Conservation (phyloP, 257 asterid genomes). For the Solanum pinnatisectum region DNA sequence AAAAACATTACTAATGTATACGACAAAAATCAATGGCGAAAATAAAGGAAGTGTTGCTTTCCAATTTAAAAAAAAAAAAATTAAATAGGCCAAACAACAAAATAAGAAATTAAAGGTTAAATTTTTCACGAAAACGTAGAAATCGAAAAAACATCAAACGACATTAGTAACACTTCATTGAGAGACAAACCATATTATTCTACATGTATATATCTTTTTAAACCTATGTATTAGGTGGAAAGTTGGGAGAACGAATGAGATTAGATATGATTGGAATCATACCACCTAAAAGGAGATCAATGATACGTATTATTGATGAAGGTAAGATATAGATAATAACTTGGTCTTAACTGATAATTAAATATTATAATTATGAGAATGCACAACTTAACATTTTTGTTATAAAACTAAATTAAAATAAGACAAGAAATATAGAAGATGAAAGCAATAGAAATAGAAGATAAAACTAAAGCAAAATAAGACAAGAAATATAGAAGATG, state of each 20-base stretch:
- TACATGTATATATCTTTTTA: too few species aligned
- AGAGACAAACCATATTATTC: too few species aligned
- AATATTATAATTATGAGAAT: not conserved
- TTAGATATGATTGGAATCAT: not conserved
- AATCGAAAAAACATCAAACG: too few species aligned
- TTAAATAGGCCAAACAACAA: not conserved
- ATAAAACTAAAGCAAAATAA: too few species aligned
- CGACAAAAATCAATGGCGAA: not conserved
- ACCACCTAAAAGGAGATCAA: not conserved
- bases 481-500: too few species aligned
- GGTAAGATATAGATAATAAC: not conserved
- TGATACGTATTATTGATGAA: not conserved
- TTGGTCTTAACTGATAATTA: too few species aligned
- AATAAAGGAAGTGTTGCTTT: not conserved
- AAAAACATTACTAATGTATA: not conserved
- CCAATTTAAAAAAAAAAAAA: not conserved
- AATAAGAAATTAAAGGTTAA: not conserved
- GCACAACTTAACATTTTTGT: accelerated
- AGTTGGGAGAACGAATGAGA: not conserved
- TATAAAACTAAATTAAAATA: too few species aligned
- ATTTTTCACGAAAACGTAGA: not conserved
- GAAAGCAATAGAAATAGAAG: too few species aligned
- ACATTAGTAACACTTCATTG: too few species aligned
- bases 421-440: too few species aligned
- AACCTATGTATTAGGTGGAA: not conserved